phyloP scores from a whole-genome alignment of 1,139 yeast genomes.

The Pichia sp. region DNA sequence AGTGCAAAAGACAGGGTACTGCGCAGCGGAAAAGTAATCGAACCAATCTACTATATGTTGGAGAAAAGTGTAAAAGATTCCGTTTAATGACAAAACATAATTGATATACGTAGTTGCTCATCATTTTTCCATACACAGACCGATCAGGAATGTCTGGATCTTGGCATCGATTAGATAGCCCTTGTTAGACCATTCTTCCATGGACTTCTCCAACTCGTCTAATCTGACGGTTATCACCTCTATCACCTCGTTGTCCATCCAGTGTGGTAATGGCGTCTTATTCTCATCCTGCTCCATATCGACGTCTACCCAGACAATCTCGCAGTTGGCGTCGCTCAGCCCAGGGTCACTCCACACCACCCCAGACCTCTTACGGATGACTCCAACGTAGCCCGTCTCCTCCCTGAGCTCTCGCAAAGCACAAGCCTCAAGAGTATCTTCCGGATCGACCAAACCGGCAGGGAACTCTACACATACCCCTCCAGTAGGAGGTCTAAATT shows the following conservation, averaged over 20 bases:
- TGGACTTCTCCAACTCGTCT: conserved; percentile 48
- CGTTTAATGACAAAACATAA: neutral
- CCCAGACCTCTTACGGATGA: conserved; percentile 43
- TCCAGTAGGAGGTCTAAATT: conserved; percentile 86
- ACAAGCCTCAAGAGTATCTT: conserved; percentile 70
- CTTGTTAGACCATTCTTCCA: conserved; percentile 49
- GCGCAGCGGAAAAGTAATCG: conserved; percentile 37
- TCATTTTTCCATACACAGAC: conserved; percentile 31
- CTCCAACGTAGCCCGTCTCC: conserved; percentile 87
- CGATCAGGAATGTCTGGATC: conserved; percentile 80
- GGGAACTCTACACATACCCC: conserved; percentile 91
- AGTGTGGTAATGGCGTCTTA: conserved; percentile 59
- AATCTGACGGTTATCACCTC: conserved; percentile 75
- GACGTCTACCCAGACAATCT: conserved; percentile 71
- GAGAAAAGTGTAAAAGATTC: conserved; percentile 7
- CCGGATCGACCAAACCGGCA: conserved; percentile 88
- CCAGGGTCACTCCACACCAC: conserved; percentile 87
- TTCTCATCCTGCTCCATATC: conserved; percentile 67
- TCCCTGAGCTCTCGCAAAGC: conserved; percentile 85
- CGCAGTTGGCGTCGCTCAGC: conserved; percentile 83
- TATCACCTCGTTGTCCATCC: conserved; percentile 87
- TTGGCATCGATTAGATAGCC: conserved; percentile 84
- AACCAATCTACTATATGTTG: conserved; percentile 42
- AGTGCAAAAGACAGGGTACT: conserved; percentile 34
- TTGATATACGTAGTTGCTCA: neutral